These are phyloP conservation scores for Calonectria fujianensis DNA, from an alignment of 2,329 filamentous ascomycete genomes.

Conservation along the genomic window DNA sequence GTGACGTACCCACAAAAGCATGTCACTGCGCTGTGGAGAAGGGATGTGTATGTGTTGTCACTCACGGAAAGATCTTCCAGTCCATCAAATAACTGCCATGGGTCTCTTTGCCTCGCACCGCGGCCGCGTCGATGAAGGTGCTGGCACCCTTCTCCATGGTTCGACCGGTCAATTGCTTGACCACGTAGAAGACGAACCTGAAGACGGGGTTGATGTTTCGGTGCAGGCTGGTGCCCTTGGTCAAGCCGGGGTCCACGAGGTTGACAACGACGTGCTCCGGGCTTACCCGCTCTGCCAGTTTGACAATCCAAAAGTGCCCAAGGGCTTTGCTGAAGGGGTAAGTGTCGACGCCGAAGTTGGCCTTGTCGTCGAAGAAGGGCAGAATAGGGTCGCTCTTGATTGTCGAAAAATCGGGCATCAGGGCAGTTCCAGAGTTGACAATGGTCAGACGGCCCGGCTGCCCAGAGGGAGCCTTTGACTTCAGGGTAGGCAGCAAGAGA, in stretches of 20 bases:
- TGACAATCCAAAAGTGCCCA: conserved; percentile 59
- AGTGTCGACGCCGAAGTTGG: conserved; percentile 47
- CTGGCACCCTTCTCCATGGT: conserved; percentile 46
- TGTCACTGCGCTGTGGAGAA: background rate
- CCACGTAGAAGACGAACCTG: conserved; percentile 12
- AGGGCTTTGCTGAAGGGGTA: conserved; percentile 59
- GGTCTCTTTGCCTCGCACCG: conserved; percentile 48
- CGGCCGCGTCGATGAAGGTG: conserved; percentile 49
- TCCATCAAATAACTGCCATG: conserved; percentile 53
- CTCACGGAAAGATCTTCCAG: conserved; percentile 53
- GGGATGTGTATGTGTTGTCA: background rate
- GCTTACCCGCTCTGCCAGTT: conserved; percentile 61
- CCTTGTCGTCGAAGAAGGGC: conserved; percentile 56
- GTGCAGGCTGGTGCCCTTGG: conserved; percentile 64
- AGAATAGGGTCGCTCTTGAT: conserved; percentile 51
- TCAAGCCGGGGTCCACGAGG: conserved; percentile 66
- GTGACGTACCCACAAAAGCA: background rate
- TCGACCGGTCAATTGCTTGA: conserved; percentile 43
- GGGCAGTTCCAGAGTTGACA: conserved; percentile 56
- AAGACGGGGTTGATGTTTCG: conserved; percentile 55
- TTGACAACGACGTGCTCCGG: conserved; percentile 67
- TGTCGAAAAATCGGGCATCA: conserved; percentile 52
- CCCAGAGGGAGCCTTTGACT: conserved; percentile 48
- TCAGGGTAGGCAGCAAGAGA: conserved; percentile 59
- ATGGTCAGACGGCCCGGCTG: conserved; percentile 56